Evolutionary conservation across 768 basidiomycete genomes (phyloP).

Genomic region (Epithele typhae): DNA sequence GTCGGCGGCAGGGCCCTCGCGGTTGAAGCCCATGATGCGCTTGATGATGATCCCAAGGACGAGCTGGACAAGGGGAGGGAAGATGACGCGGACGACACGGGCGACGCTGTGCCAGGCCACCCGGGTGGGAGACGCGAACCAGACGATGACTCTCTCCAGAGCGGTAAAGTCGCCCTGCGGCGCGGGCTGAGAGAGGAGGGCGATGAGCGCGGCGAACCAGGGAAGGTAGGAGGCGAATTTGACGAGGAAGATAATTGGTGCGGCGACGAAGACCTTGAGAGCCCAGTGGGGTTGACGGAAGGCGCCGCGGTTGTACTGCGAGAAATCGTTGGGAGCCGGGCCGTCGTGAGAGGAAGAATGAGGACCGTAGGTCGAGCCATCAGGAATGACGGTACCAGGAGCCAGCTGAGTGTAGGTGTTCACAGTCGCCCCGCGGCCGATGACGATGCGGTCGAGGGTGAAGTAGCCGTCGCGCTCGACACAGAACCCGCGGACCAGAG

Average conservation of each 20-base stretch:
- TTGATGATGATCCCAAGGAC: conserved; percentile 37
- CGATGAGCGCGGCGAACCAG: conserved; percentile 38
- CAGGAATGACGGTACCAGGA: conserved; percentile 36
- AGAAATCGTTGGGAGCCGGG: conserved; percentile 33
- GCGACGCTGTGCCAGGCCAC: conserved; percentile 38
- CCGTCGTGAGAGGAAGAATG: conserved; percentile 41
- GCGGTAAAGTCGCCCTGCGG: conserved; percentile 25
- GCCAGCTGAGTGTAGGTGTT: conserved; percentile 43
- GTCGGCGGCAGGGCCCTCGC: conserved; percentile 21
- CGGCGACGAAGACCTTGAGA: conserved; percentile 34
- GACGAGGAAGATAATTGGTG: conserved; percentile 36
- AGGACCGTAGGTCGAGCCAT: conserved; percentile 39
- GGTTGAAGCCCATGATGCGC: conserved; percentile 38
- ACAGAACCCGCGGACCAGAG: conserved; percentile 39
- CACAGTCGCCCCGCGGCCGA: conserved; percentile 36
- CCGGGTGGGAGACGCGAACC: conserved; percentile 41
- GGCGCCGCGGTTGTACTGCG: conserved; percentile 37
- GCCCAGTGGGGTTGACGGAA: conserved; percentile 28
- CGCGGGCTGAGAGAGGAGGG: conserved; percentile 30
- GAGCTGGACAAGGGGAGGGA: conserved; percentile 36
- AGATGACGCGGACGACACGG: conserved; percentile 34
- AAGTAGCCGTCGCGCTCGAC: conserved; percentile 44
- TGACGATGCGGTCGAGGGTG: conserved; percentile 34
- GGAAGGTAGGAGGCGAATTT: conserved; percentile 36
- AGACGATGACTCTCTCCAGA: conserved; percentile 39